Evolutionary conservation across 192 early-diverging fungal genomes (phyloP), one percentile per base, ranked within the genome.

Genomic region (Gorgonomyces haynaldii): DNA sequence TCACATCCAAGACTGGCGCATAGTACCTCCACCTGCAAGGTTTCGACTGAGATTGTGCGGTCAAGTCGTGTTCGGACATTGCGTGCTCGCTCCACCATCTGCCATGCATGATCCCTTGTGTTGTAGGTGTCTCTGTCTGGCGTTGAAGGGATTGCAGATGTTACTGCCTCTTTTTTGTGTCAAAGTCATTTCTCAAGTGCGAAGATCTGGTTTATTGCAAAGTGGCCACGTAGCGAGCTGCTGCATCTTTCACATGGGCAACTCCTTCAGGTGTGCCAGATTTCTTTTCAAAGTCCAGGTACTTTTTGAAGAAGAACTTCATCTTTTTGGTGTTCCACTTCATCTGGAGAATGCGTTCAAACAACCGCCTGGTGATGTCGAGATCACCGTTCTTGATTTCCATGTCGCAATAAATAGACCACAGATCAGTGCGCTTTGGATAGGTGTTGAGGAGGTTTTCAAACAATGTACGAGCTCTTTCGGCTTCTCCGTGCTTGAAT

Each of bases 291-390:
- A 86, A 99, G 17, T 81, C 79, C 40, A 99, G 74, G 78, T 87
- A 99, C 67, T 91, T 89, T 69, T 96, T 99, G 69, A 99, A 97
- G 56, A 99, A 81, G 71, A 90, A 97, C 66, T 96, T 97, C 88
- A 96, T 92, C 77, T 95, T 91, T 74, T 93, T 96, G 20, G 88
- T 85, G 17, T 92, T 92, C 53, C 85, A 71, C 61, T 91, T 93
- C 70, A 92, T 67, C 7, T 72, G 70, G n/a, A 86, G 82, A 19
- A 88, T 80, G 21, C 91, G 83, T 58, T 89, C 83, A 74, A 98
- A 98, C 50, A 98, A 58, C 0, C 80, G 65, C 10, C 72, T 64
- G 24, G 76, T 76, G 35, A 73, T 61, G 41, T 69, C 74, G 29
- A 75, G 49, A 43, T 91, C 82, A 0, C 77, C 82, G 41, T 68